Evolutionary conservation across 306 rosid genomes (phyloP).

Genomic region (Quercus wislizeni): DNA sequence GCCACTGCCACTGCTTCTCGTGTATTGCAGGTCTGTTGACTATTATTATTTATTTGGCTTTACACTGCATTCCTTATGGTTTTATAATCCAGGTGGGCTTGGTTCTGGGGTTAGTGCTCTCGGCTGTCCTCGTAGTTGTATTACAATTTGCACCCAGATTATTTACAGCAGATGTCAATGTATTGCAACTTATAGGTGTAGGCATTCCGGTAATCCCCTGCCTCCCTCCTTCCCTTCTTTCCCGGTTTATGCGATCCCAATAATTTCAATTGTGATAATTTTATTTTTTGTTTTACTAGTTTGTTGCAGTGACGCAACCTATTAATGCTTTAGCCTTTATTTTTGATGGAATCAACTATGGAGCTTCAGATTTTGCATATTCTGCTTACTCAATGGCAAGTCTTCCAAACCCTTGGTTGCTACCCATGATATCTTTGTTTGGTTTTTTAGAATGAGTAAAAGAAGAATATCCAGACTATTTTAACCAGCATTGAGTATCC

Average conservation of each 20-base stretch:
- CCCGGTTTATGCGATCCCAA: background rate
- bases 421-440: background rate
- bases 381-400: slow-evolving; percentile 92
- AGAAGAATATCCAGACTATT: background rate
- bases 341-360: slow-evolving; percentile 95
- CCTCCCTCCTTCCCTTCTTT: background rate
- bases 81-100: slow-evolving; percentile 67
- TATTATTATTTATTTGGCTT: background rate
- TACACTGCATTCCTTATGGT: background rate
- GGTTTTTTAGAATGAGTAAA: background rate
- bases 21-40: slow-evolving; percentile 65
- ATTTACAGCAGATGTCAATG: slow-evolving; percentile 65
- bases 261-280: slow-evolving; percentile 7
- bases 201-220: slow-evolving; percentile 70
- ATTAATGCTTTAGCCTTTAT: slow-evolving; percentile 88
- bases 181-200: slow-evolving; percentile 64
- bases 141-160: slow-evolving; percentile 69
- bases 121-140: slow-evolving; percentile 64
- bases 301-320: slow-evolving; percentile 92
- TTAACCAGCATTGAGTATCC: background rate
- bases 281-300: slow-evolving; percentile 42
- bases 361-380: slow-evolving; percentile 97
- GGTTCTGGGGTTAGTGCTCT: slow-evolving; percentile 72
- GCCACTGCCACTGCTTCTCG: slow-evolving; percentile 72
- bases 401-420: slow-evolving; percentile 7